Conservation (phyloP, 306 rosid species). For the Alnus glutinosa region DNA sequence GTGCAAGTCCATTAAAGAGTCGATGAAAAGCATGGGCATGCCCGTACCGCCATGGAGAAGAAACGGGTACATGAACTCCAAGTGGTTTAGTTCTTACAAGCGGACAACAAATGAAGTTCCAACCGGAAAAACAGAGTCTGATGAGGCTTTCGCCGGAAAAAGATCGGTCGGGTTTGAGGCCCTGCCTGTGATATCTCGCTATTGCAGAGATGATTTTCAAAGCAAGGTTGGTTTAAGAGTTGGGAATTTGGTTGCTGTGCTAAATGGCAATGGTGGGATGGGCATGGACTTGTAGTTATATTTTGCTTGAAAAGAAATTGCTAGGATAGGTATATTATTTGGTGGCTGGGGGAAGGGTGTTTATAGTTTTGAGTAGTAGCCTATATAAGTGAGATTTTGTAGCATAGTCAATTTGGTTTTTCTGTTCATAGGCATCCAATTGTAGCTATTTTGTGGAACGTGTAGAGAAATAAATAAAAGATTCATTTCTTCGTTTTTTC, state of each 20-base stretch:
- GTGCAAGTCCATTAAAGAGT: slow-evolving; percentile 65
- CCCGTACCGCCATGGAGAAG: slow-evolving; percentile 85
- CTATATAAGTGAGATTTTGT: background rate
- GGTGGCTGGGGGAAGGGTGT: background rate
- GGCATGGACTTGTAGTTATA: slow-evolving; percentile 14
- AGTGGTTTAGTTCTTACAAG: slow-evolving; percentile 76
- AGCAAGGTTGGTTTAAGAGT: slow-evolving; percentile 44
- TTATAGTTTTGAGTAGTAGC: background rate
- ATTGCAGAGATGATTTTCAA: slow-evolving; percentile 51
- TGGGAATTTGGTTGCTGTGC: slow-evolving; percentile 52
- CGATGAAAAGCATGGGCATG: slow-evolving; percentile 57
- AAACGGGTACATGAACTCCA: slow-evolving; percentile 64
- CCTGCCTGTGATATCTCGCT: slow-evolving; percentile 8
- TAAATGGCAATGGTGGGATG: slow-evolving; percentile 25
- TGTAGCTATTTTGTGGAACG: background rate
- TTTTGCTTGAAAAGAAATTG: background rate
- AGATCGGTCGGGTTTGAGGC: slow-evolving; percentile 47
- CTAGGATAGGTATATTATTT: background rate
- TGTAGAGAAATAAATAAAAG: background rate
- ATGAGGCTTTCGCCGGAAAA: slow-evolving; percentile 19
- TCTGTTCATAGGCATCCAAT: background rate
- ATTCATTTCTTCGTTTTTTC: too few species aligned
- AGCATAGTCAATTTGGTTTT: background rate
- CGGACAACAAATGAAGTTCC: slow-evolving; percentile 56
- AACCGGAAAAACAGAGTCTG: slow-evolving; percentile 7